Base-by-base conservation (phyloP, 495 filamentous ascomycete genomes). In the Cercophora scortea region DNA sequence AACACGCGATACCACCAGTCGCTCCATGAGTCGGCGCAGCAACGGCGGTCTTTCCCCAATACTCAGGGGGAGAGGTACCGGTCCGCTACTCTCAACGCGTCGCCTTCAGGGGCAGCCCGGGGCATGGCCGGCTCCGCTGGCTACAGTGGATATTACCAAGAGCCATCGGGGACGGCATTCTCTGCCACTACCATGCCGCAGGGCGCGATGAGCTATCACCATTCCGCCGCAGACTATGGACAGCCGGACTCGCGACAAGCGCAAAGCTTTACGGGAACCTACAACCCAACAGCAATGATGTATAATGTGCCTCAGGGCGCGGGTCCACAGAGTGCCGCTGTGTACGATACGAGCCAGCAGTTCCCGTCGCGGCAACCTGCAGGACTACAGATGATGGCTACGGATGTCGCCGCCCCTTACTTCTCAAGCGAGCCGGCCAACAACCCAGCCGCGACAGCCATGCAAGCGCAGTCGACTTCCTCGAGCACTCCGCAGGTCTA, bases 331-430 rank as follows among this genome's bases (percentile, higher is more conserved):
- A 59, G 38, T 51, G 81, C 76, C 62, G 75, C 78, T 53, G 79
- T 84, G 55, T 95, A 95, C 73, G 86, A 90, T 68, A 74, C 84
- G 57, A 81, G 83, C 69, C 80, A 87, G 72, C 87, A 86, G 68
- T 95, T 90, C 71, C 74, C 79, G 57, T 75, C 83, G 63, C 86
- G 89, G 74, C 88, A 87, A 59, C 80, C 84, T 74, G 84, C 89
- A 81, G 82, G 81, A 42, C 78, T 95, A 61, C 88, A 93, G 59
- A 83, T 89, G 63, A 77, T 93, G 64, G 75, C 84, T 52, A 79
- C 81, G 51, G 78, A 78, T 64, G 76, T 79, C 56, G 65, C 76
- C 55, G 66, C 83, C 77, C 87, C 85, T 67, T 96, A 94, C 73
- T 96, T 92, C 64, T 71, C 80, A 52, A 77, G 77, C 63, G 87